phyloP scores from a whole-genome alignment of 306 rosid species.

The Malus sylvestris region DNA sequence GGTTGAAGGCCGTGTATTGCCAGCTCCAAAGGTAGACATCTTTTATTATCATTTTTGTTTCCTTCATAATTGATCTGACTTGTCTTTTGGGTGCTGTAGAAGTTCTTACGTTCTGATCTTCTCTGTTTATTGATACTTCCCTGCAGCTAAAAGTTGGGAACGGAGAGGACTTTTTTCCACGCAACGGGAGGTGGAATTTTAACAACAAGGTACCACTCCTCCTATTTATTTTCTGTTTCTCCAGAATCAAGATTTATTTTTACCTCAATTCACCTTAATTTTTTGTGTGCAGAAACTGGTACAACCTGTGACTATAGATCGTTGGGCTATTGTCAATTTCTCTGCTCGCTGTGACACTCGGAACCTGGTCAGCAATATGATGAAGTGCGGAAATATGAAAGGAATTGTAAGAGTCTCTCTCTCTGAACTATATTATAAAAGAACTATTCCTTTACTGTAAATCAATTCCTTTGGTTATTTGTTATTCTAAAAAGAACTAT shows the following conservation, averaged over 20 bases:
- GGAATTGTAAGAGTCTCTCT: slow-evolving; percentile 25
- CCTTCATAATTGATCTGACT: not conserved
- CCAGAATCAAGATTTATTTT: not conserved
- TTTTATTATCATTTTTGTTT: not conserved
- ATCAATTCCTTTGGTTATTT: not conserved
- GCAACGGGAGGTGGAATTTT: slow-evolving; percentile 40
- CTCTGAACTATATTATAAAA: not conserved
- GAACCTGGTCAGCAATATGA: not conserved
- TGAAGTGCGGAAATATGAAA: slow-evolving; percentile 12
- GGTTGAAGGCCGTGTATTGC: slow-evolving; percentile 33
- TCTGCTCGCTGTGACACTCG: slow-evolving; percentile 18
- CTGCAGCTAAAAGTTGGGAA: slow-evolving; percentile 30
- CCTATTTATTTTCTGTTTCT: not conserved
- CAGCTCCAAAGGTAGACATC: slow-evolving; percentile 26
- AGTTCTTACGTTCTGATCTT: not conserved
- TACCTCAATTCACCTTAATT: not conserved
- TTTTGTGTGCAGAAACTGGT: slow-evolving; percentile 8
- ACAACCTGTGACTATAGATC: slow-evolving; percentile 22
- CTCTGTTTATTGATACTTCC: not conserved
- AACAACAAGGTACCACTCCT: slow-evolving; percentile 27
- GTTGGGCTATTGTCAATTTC: slow-evolving; percentile 46
- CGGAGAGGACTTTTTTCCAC: slow-evolving; percentile 9
- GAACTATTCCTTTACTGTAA: not conserved
- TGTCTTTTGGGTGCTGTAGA: not conserved
- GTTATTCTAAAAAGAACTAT: not conserved